A percentile compares a stretch with the other conserved stretches of the same genome.
These are phyloP conservation scores for Citrullus mucosospermus DNA, from an alignment of 306 rosid genomes.

Conservation along the genomic window DNA sequence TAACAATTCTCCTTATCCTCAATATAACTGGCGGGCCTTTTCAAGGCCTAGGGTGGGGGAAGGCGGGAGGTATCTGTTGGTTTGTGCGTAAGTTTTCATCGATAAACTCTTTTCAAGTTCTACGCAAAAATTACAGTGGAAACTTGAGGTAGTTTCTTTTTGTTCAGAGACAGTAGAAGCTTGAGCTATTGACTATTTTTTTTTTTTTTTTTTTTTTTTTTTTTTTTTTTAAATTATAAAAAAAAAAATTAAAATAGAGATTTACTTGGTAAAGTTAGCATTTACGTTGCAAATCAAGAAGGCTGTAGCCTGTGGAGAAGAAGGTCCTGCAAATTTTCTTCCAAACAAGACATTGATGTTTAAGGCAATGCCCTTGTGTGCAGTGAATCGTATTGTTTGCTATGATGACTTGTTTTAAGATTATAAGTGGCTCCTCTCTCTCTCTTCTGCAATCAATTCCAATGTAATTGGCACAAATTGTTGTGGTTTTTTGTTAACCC, in stretches of 20 bases:
- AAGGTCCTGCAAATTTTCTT: neutral
- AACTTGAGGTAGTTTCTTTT: neutral
- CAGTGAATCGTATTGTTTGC: neutral
- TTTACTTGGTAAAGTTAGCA: neutral
- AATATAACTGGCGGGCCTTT: neutral
- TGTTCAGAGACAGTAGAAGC: neutral
- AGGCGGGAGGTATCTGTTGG: neutral
- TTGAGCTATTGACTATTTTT: neutral
- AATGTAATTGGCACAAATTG: neutral
- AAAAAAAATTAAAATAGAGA: neutral
- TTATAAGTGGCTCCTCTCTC: neutral
- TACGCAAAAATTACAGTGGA: neutral
- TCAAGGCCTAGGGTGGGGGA: neutral
- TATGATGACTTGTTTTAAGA: neutral
- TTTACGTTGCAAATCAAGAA: neutral
- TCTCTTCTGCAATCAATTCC: neutral
- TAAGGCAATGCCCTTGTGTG: neutral
- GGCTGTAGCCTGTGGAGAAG: neutral
- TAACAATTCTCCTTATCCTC: neutral
- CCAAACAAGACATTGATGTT: neutral
- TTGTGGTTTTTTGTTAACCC: neutral
- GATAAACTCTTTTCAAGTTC: neutral
- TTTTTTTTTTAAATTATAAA: too few relatives aligned
- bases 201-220: too few relatives aligned
- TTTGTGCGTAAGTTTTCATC: neutral